These are phyloP conservation scores for Tetrahymena thermophila DNA, from an alignment of 73 alveolate species.

Conservation along the genomic window DNA sequence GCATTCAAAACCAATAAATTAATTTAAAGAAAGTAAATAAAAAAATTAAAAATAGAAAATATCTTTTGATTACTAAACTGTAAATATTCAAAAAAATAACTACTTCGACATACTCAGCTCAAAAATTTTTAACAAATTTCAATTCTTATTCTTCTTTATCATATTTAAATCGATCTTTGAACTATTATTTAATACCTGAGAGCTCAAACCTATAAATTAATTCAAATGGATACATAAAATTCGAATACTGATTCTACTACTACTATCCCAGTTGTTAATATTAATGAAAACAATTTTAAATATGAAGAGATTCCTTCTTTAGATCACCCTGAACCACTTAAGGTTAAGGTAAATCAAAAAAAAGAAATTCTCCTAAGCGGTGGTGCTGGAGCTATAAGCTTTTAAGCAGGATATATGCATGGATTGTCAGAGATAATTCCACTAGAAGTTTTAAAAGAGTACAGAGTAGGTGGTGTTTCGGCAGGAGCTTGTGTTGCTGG, in stretches of 20 bases:
- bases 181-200: neutral
- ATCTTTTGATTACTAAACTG: neutral
- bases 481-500: neutral
- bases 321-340: neutral
- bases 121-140: too few relatives aligned
- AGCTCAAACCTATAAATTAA: neutral
- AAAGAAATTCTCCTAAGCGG: neutral
- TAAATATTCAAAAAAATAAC: neutral
- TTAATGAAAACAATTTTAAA: neutral
- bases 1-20: neutral
- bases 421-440: neutral
- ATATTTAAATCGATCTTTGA: neutral
- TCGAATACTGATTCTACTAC: neutral
- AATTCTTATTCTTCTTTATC: neutral
- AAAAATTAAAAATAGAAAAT: neutral
- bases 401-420: neutral
- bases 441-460: neutral
- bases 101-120: neutral
- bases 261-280: neutral
- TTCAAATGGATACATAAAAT: neutral
- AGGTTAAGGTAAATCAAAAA: neutral
- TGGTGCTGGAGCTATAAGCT: neutral
- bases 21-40: neutral
- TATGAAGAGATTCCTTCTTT: neutral
- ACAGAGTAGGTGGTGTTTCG: neutral